Base-by-base conservation (phyloP, 2,329 filamentous ascomycete species). In the Aureobasidium namibiae region DNA sequence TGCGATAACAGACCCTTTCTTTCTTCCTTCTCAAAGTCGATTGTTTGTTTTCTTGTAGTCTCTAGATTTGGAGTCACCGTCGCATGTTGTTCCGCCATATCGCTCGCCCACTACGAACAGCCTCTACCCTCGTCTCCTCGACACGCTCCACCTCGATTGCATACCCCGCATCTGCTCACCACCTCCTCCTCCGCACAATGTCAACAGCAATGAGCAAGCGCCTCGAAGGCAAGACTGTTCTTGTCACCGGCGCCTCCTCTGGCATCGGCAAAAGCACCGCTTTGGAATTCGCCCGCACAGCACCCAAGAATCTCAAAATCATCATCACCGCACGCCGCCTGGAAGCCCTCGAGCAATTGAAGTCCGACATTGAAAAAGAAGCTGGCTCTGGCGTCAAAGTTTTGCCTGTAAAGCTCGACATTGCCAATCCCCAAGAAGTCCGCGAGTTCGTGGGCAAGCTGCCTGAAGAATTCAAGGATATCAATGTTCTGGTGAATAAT, bases 401-500 rank as follows among this genome's bases (percentile, higher is more conserved):
- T 14, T 76, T 92, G 44, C 84, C 91, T 1, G 84, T 94, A 11
- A 86, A 90, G 77, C 80, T 97, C 56, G 94, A 99, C 72, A 87
- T 99, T 58, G 92, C 88, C 77, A 87, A 88, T 61, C 79, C 89
- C 0, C 82, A 85, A 3, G 85, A 94, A 69, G 82, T 97, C 4
- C 80, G 80, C 56, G 76, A 75, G 41, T 92, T 97, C 69, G 85
- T 96, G 13, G 76, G 74, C 1, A 81, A 78, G 41, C 74, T 97
- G 67, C 92, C 92, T 0, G 83, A 85, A 62, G 92, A 91, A 70
- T 97, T 90, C 77, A 84, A 82, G 72, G 84, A 90, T 26, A 88
- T 97, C 64, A 84, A 97, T 72, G 82, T 97, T 2, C 76, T 99
- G 61, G 90, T 99, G 26, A 99, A 99, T 77, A 97, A 97, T 79